A percentile compares a stretch with the other conserved stretches of the same genome.
Conservation (phyloP, 139 green algal genomes). For the Tetraselmis striata region DNA sequence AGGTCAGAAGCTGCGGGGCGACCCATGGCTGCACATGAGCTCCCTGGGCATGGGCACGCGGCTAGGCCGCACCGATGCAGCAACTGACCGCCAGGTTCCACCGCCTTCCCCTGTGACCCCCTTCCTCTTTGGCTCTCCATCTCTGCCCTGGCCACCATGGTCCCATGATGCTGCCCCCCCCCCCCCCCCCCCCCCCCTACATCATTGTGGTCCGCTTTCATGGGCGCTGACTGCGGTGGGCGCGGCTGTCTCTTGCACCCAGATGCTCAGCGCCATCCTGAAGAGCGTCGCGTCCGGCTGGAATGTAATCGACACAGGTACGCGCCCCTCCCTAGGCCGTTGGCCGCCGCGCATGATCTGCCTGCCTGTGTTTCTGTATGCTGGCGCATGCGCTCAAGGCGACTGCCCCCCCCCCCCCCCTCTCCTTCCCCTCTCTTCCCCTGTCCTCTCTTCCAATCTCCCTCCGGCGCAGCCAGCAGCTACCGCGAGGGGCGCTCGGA, state of each 20-base stretch:
- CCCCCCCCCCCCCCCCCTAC: too few species aligned
- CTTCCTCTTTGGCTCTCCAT: too few species aligned
- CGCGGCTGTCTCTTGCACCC: too few species aligned
- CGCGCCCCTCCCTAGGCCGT: not conserved
- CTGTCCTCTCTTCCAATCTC: too few species aligned
- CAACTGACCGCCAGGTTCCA: slow-evolving; percentile 56
- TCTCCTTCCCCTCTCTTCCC: too few species aligned
- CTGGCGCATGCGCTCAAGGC: too few species aligned
- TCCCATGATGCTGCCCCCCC: too few species aligned
- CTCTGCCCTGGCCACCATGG: too few species aligned
- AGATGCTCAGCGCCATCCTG: slow-evolving; percentile 24
- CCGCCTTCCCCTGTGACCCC: too few species aligned
- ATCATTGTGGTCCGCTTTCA: not conserved
- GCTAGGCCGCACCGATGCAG: slow-evolving; percentile 42
- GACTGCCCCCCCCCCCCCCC: not conserved
- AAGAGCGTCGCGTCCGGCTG: slow-evolving; percentile 37
- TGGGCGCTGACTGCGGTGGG: not conserved
- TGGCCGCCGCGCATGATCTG: not conserved
- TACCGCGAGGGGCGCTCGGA: slow-evolving; percentile 53
- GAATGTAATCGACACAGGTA: slow-evolving; percentile 76
- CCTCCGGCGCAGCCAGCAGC: slow-evolving; percentile 45
- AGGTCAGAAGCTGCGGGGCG: slow-evolving; percentile 12
- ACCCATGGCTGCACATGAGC: slow-evolving; percentile 33
- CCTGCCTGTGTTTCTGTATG: too few species aligned
- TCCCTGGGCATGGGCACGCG: slow-evolving; percentile 66